phyloP scores from a whole-genome alignment of 1,139 yeast species.

The Magnusiomyces magnusii region DNA sequence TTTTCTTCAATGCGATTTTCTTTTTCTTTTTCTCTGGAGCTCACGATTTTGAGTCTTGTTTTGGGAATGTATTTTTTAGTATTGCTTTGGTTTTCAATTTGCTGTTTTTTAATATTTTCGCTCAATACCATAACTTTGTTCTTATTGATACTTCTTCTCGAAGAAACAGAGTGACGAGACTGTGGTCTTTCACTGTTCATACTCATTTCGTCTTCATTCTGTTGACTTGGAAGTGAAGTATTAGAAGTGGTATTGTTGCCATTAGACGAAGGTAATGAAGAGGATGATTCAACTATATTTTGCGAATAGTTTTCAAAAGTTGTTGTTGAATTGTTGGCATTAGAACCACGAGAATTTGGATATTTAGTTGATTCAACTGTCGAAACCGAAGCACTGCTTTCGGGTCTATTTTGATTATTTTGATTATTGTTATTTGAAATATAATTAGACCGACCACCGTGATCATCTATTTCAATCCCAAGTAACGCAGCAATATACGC shows the following conservation, averaged over 20 bases:
- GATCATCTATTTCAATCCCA: constrained; percentile 16
- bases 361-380: background rate
- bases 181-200: no score
- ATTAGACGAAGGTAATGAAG: no score
- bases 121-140: background rate
- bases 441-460: background rate
- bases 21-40: background rate
- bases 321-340: background rate
- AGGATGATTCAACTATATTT: background rate
- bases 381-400: background rate
- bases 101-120: background rate
- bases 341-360: background rate
- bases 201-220: background rate
- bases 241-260: no score
- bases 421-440: background rate
- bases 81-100: no score
- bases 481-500: constrained; percentile 24
- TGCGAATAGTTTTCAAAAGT: background rate
- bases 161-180: background rate
- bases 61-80: background rate
- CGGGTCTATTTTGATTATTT: background rate
- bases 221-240: background rate
- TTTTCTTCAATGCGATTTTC: background rate
- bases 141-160: background rate
- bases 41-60: background rate